Percentiles rank a stretch among this genome's conserved stretches.
Conservation (phyloP, 2,329 filamentous ascomycete species). For the Xylaria hypoxylon region DNA sequence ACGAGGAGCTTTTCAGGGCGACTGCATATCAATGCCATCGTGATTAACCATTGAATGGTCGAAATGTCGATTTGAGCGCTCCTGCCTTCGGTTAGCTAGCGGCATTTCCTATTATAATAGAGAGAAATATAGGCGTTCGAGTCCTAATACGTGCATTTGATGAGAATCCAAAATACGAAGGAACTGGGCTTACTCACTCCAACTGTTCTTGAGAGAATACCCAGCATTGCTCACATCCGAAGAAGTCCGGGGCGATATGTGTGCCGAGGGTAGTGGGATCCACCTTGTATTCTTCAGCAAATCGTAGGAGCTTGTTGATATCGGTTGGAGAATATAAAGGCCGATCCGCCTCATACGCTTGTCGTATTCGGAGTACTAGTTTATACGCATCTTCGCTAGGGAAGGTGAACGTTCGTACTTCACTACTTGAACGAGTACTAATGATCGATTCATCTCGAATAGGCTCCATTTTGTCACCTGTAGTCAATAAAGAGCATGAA, state of each 20-base stretch:
- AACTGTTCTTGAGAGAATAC: neutral
- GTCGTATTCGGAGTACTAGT: neutral
- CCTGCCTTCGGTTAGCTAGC: neutral
- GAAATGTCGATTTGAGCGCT: neutral
- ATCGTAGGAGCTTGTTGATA: neutral
- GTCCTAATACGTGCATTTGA: neutral
- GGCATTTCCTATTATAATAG: neutral
- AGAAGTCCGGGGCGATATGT: neutral
- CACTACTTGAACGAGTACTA: neutral
- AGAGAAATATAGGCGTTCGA: neutral
- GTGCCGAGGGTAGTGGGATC: too few species aligned
- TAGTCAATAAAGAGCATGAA: too few species aligned
- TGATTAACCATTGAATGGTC: conserved; percentile 2
- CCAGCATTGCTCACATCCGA: neutral
- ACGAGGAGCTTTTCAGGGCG: neutral
- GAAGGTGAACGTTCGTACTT: neutral
- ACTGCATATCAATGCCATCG: neutral
- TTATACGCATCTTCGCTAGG: neutral
- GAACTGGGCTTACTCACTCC: neutral
- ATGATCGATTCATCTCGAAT: too few species aligned
- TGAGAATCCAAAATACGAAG: neutral
- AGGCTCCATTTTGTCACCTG: too few species aligned
- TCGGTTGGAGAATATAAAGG: neutral
- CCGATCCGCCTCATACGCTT: neutral
- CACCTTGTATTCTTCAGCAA: neutral